Conservation (phyloP, 2,329 filamentous ascomycete genomes). For the Meredithiella fracta region DNA sequence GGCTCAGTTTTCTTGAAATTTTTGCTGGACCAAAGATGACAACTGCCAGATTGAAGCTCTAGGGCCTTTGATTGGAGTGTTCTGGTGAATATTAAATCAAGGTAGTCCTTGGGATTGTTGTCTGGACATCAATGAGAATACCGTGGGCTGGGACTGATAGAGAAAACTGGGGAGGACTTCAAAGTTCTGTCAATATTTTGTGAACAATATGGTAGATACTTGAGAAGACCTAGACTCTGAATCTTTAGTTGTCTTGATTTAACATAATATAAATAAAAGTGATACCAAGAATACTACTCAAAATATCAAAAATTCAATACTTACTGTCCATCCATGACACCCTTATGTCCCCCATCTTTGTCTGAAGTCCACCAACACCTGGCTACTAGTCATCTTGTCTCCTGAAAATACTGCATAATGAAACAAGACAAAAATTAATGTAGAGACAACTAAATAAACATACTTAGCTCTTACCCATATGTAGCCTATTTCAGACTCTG, state of each 20-base stretch:
- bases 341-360: background rate
- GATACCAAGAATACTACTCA: too few relatives aligned
- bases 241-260: too few relatives aligned
- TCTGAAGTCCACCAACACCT: background rate
- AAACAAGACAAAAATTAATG: conserved; percentile 1
- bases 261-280: too few relatives aligned
- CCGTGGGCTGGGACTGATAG: background rate
- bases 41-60: background rate
- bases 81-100: background rate
- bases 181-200: background rate
- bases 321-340: background rate
- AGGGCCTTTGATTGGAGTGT: background rate
- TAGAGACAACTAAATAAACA: background rate
- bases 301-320: too few relatives aligned
- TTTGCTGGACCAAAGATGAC: background rate
- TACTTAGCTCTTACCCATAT: background rate
- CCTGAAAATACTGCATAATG: background rate
- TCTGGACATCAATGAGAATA: background rate
- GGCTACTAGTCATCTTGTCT: background rate
- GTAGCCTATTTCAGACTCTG: too few relatives aligned
- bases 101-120: background rate
- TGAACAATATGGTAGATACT: too few relatives aligned
- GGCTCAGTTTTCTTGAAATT: background rate
- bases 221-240: too few relatives aligned
- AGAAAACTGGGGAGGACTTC: background rate